Conservation (phyloP, 2,329 filamentous ascomycete species). For the Phoma sp. region DNA sequence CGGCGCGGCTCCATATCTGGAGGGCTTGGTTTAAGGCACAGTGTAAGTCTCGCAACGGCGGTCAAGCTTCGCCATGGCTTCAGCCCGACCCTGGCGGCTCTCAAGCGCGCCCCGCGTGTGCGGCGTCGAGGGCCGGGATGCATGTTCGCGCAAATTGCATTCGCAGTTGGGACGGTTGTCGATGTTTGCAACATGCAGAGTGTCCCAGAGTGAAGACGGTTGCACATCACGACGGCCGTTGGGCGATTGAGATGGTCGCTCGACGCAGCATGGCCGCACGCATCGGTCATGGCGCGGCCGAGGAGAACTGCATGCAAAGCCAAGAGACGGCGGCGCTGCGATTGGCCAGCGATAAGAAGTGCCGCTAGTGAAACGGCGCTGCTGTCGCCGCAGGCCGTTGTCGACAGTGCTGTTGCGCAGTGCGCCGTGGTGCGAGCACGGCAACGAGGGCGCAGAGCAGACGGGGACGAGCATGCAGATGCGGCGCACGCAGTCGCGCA, state of each 20-base stretch:
- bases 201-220: not conserved
- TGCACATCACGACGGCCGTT: not conserved
- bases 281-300: conserved; percentile 13
- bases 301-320: conserved; percentile 17
- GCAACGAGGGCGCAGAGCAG: not conserved
- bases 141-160: not conserved
- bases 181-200: conserved; percentile 3
- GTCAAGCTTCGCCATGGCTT: conserved; percentile 4
- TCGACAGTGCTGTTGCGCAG: not conserved
- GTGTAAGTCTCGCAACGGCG: not conserved
- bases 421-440: not conserved
- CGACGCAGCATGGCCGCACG: conserved; percentile 11
- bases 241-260: conserved; percentile 8
- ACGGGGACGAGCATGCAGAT: not conserved
- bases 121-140: not conserved
- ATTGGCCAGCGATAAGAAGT: conserved; percentile 41
- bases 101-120: conserved; percentile 1
- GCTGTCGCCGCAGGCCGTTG: conserved; percentile 10
- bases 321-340: conserved; percentile 7
- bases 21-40: conserved; percentile 12
- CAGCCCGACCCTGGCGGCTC: conserved; percentile 6
- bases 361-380: conserved; percentile 8
- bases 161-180: not conserved
- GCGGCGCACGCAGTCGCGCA: not conserved
- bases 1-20: not conserved